Percentiles rank a stretch among this genome's conserved stretches.
These are phyloP conservation scores for Harringtonia lauricola DNA, from an alignment of 2,329 filamentous ascomycete species.

Conservation along the genomic window DNA sequence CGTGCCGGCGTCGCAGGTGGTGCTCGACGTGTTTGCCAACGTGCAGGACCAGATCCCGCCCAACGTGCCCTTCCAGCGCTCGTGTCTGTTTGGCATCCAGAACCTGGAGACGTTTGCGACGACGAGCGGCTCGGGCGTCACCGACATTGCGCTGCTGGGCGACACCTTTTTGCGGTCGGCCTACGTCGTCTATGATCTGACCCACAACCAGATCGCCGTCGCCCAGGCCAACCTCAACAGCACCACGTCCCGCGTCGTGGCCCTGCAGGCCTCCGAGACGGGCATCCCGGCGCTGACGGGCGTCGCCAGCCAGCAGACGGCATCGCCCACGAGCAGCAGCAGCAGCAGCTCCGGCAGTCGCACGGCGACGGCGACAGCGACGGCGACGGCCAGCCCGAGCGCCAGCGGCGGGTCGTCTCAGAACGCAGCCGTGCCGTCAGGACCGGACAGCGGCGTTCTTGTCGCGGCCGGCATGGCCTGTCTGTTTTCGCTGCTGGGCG, in stretches of 20 bases:
- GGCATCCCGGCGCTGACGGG: constrained; percentile 32
- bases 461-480: constrained; percentile 13
- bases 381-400: constrained; percentile 5
- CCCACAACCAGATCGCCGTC: constrained; percentile 36
- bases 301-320: constrained; percentile 24
- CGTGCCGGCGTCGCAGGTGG: constrained; percentile 24
- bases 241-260: constrained; percentile 30
- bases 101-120: constrained; percentile 22
- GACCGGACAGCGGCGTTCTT: constrained; percentile 7
- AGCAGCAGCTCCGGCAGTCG: background rate
- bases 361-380: constrained; percentile 2
- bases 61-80: constrained; percentile 24
- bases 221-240: constrained; percentile 41
- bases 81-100: constrained; percentile 46
- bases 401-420: background rate
- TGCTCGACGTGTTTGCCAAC: constrained; percentile 25
- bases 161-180: constrained; percentile 36
- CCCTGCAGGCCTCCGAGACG: constrained; percentile 27
- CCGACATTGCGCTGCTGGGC: constrained; percentile 25
- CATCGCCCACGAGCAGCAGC: background rate
- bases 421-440: constrained; percentile 7
- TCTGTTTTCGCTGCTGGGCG: constrained; percentile 17
- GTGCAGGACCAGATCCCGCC: constrained; percentile 13
- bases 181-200: constrained; percentile 45
- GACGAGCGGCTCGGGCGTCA: background rate